These are phyloP conservation scores for Phylloporus scabripes DNA, from an alignment of 768 basidiomycete species.

Conservation along the genomic window DNA sequence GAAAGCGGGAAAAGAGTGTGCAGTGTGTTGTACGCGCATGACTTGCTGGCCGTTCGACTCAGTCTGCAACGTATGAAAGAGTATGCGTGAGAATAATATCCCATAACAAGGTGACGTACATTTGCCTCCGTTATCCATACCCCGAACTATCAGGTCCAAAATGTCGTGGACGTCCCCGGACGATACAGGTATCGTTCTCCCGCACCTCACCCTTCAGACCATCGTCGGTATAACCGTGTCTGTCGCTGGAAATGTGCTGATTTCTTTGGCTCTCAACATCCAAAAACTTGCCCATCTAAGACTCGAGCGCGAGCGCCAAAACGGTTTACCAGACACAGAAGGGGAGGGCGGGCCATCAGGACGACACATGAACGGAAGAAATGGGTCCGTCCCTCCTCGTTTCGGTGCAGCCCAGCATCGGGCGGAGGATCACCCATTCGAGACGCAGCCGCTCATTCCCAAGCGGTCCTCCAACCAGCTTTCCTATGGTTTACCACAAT, in stretches of 20 bases:
- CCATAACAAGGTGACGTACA: neutral
- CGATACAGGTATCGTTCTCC: slow-evolving; percentile 38
- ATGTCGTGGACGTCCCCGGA: slow-evolving; percentile 16
- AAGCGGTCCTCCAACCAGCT: slow-evolving; percentile 21
- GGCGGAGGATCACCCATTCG: slow-evolving; percentile 11
- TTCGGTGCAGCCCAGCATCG: slow-evolving; percentile 7
- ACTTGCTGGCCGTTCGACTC: neutral
- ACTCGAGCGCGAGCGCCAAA: slow-evolving; percentile 40
- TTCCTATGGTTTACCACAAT: slow-evolving; percentile 16
- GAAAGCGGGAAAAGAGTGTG: slow-evolving; percentile 73
- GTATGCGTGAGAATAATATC: slow-evolving; percentile 20
- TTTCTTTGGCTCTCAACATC: slow-evolving; percentile 84
- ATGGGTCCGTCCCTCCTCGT: neutral
- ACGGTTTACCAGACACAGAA: slow-evolving; percentile 6
- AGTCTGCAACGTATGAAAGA: neutral
- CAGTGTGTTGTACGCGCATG: slow-evolving; percentile 79
- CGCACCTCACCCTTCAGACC: slow-evolving; percentile 49
- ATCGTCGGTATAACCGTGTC: slow-evolving; percentile 79
- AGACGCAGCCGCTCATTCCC: slow-evolving; percentile 28
- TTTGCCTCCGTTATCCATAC: neutral
- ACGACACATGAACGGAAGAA: slow-evolving; percentile 1
- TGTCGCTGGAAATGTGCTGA: slow-evolving; percentile 79
- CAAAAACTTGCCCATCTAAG: slow-evolving; percentile 89
- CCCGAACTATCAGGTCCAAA: neutral
- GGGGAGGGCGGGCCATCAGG: slow-evolving; percentile 8